These are phyloP conservation scores for Sideroxylon spinosum DNA, from an alignment of 179 eudicot genomes.

Conservation along the genomic window DNA sequence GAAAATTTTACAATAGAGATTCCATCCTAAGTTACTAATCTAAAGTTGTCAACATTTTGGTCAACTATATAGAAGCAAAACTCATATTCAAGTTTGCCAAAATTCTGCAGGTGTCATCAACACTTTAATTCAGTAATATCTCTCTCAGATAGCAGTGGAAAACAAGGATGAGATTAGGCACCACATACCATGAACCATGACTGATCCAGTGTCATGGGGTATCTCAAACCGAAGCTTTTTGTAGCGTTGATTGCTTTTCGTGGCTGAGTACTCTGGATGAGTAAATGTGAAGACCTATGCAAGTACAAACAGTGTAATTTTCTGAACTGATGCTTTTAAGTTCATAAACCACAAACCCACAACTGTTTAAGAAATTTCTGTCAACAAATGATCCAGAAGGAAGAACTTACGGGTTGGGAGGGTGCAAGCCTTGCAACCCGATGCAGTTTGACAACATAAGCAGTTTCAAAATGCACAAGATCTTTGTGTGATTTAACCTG, in stretches of 20 bases:
- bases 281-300: conserved; percentile 78
- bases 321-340: not conserved
- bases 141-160: not conserved
- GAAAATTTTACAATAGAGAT: not conserved
- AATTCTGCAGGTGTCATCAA: not conserved
- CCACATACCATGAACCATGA: conserved; percentile 79
- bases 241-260: conserved; percentile 69
- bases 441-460: conserved; percentile 93
- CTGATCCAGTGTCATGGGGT: conserved; percentile 81
- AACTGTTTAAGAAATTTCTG: not conserved
- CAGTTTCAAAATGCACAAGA: conserved; percentile 88
- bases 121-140: not conserved
- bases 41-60: not conserved
- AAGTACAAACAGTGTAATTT: conserved; percentile 4
- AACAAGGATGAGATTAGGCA: not conserved
- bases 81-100: not conserved
- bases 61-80: not conserved
- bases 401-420: conserved; percentile 64
- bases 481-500: conserved; percentile 89
- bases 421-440: conserved; percentile 88
- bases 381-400: not conserved
- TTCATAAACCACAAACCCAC: not conserved
- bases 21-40: not conserved
- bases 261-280: conserved; percentile 64
- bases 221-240: conserved; percentile 69